Base-by-base conservation (phyloP, 2,329 filamentous ascomycete genomes). In the Pseudogymnoascus sp. region DNA sequence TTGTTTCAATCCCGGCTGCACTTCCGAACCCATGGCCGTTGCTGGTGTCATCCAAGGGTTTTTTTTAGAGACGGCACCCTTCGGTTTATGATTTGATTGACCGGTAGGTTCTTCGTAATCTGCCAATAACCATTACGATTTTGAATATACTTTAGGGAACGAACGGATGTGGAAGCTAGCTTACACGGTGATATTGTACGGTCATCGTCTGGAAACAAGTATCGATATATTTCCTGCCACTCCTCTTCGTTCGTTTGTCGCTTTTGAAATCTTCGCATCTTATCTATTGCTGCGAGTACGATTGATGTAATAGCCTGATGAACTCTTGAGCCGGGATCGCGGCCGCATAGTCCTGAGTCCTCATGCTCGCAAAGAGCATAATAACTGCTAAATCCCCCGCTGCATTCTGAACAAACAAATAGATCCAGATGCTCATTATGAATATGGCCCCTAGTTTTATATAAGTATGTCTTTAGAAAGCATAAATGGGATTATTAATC, bases 151-250 rank as follows among this genome's bases (percentile, higher is more conserved):
- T 16, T 30, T 2, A 9, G 43, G 14, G 25, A n/a, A 4, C 16
- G 43, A 9, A 16, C 16, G 14, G 30, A 7, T 30, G 7, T 30
- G 34, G 62, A 62, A 28, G 61, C 72, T 50, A 73, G 66, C 64
- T 66, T 65, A 67, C 65, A 67, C 6, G 66, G 66, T 30, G 62
- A 62, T 9, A 30, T 1, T 50, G 62, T 65, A 22, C 66, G 37
- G 14, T 57, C 58, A 35, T 61, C 62, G 18, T 59, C 28, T 4
- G 65, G 65, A 37, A 67, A 67, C 8, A 67, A 22, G 4, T 66
- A 5, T 18, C 59, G 47, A 38, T 64, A 67, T 2, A 67, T 66
- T 2, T 64, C 61, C 28, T 35, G 57, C 66, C 66, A 67, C 60
- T 64, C 61, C 2, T 64, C 62, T 20, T 62, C 22, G 41, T 28